A percentile compares a stretch with the other conserved stretches of the same genome.
phyloP scores from a whole-genome alignment of 768 basidiomycete species.

The Hygrophoropsis aurantiaca region DNA sequence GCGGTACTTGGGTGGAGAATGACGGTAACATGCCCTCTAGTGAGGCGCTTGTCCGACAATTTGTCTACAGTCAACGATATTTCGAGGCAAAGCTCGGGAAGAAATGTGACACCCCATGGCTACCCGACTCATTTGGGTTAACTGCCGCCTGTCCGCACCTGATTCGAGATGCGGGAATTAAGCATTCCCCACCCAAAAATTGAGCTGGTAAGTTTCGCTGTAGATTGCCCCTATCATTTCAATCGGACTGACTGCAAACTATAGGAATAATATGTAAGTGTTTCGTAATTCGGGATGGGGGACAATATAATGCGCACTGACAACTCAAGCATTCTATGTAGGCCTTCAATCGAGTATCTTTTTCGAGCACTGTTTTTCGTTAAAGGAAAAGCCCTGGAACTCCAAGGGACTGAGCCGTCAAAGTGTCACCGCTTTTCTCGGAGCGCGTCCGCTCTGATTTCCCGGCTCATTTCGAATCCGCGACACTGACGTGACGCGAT shows the following conservation, averaged over 20 bases:
- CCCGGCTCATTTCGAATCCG: too few relatives aligned
- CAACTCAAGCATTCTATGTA: too few relatives aligned
- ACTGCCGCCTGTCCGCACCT: slow-evolving; percentile 91
- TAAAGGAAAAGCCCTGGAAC: too few relatives aligned
- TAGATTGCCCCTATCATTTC: slow-evolving; percentile 3
- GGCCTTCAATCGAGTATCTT: too few relatives aligned
- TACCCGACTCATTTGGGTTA: slow-evolving; percentile 91
- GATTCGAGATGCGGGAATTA: slow-evolving; percentile 78
- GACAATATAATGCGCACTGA: too few relatives aligned
- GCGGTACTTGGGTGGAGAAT: slow-evolving; percentile 93
- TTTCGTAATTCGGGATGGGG: too few relatives aligned
- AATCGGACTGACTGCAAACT: neutral
- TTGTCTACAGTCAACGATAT: slow-evolving; percentile 89
- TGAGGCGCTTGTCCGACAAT: slow-evolving; percentile 90
- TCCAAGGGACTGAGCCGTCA: too few relatives aligned
- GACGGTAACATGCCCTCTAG: slow-evolving; percentile 96
- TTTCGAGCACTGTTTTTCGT: too few relatives aligned
- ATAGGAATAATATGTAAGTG: slow-evolving; percentile 77
- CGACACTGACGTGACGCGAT: too few relatives aligned
- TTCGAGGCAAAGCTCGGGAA: slow-evolving; percentile 67
- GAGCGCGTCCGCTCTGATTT: too few relatives aligned
- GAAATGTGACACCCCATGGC: slow-evolving; percentile 76
- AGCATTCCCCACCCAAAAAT: slow-evolving; percentile 97
- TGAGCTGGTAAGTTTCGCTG: slow-evolving; percentile 87
- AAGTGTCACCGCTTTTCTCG: too few relatives aligned